phyloP scores from a whole-genome alignment of 2,329 filamentous ascomycete genomes.

The Fusarium pseudoanthophilum region DNA sequence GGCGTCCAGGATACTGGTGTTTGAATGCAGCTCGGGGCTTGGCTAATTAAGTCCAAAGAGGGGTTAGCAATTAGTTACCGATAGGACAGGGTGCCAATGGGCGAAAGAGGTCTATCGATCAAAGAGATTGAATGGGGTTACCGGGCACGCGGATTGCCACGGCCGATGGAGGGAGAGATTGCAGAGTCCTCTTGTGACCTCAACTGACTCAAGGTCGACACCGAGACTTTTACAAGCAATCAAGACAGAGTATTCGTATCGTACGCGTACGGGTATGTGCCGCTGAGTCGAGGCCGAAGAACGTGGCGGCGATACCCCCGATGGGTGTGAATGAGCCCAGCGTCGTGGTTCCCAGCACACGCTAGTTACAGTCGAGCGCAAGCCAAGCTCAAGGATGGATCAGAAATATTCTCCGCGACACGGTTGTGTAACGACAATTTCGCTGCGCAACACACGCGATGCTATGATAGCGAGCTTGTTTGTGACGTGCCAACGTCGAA shows the following conservation, averaged over 20 bases:
- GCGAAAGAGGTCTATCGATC: slow-evolving; percentile 35
- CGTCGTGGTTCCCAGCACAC: slow-evolving; percentile 46
- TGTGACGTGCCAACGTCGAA: slow-evolving; percentile 32
- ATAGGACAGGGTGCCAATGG: slow-evolving; percentile 43
- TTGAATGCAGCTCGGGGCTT: slow-evolving; percentile 45
- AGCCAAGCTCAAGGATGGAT: slow-evolving; percentile 46
- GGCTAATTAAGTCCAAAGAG: slow-evolving; percentile 42
- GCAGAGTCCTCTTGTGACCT: slow-evolving; percentile 44
- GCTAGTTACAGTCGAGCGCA: slow-evolving; percentile 47
- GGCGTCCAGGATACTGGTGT: slow-evolving; percentile 42
- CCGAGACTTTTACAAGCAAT: slow-evolving; percentile 35
- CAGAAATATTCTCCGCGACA: slow-evolving; percentile 47
- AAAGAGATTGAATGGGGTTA: slow-evolving; percentile 41
- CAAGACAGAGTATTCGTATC: slow-evolving; percentile 20
- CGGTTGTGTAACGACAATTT: slow-evolving; percentile 44
- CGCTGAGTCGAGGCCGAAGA: slow-evolving; percentile 39
- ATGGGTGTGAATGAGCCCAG: slow-evolving; percentile 46
- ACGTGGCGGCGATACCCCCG: slow-evolving; percentile 45
- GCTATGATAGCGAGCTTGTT: slow-evolving; percentile 38
- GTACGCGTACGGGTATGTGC: neutral
- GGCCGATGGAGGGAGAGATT: slow-evolving; percentile 41
- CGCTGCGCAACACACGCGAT: slow-evolving; percentile 43
- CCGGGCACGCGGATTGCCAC: slow-evolving; percentile 44
- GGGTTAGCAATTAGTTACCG: slow-evolving; percentile 44
- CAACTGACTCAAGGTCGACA: slow-evolving; percentile 42